Evolutionary conservation across 805 yeast genomes (phyloP), one percentile per base, ranked within the genome.

Genomic region (Jamesozyma spencerorum): DNA sequence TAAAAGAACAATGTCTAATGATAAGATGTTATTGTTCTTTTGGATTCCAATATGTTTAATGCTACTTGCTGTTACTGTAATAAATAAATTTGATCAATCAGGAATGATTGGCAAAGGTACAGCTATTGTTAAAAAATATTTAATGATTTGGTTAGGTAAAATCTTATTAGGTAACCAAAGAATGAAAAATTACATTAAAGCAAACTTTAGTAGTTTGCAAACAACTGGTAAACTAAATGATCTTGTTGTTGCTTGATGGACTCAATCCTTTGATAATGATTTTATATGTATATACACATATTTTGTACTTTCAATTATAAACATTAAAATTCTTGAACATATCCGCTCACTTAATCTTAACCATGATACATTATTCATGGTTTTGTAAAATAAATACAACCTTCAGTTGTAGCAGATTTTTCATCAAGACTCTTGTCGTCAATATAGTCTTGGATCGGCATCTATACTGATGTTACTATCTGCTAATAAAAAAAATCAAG

Each of bases 21-120:
- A 88, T 62, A 81, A 76, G 54, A 81, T 86, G 85, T 68, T 88
- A 47, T 64, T 85, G 45, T 85, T 88, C 58, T 87, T 88, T 71
- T 88, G 97, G 97, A 63, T 87, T 43, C 97, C 97, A 12, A 71
- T 84, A 30, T 63, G 85, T 39, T 50, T 80, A 17, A 57, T 84
- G 26, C 60, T 79, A 14, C 64, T 77, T 2, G 63, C 77, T 5
- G 66, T 70, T 49, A 66, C 72, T 40, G 58, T 72, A 3, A 46
- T 66, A 22, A 55, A 56, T 42, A 61, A 54, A 31, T 55, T 64
- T 22, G 59, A 58, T 37, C 63, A 60, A 27, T 58, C 58, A 43
- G 58, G 56, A 10, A 15, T 22, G 4, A 47, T 62, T 14, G 53
- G 49, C 30, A 47, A 50, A 31, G 34, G 51, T 12, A 51, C 57